phyloP scores from a whole-genome alignment of 1,139 yeast genomes.

The Chernovozyma aurita region DNA sequence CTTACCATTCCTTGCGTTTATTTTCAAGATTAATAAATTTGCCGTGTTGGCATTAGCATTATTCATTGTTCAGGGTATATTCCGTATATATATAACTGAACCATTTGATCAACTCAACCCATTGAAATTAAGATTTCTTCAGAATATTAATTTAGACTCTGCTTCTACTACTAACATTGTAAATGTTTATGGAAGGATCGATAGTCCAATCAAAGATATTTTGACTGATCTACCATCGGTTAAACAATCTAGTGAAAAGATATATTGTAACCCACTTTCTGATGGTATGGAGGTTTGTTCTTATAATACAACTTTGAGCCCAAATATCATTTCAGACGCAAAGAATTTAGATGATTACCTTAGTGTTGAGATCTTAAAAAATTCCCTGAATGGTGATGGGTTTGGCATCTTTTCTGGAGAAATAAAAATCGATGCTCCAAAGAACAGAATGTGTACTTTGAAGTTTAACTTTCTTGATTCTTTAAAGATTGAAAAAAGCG shows the following conservation, averaged over 20 bases:
- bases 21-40: conserved; percentile 60
- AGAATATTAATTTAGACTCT: conserved; percentile 44
- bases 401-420: conserved; percentile 69
- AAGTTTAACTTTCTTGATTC: conserved; percentile 41
- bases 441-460: conserved; percentile 61
- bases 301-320: conserved; percentile 46
- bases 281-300: conserved; percentile 53
- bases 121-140: conserved; percentile 64
- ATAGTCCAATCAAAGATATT: conserved; percentile 32
- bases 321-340: conserved; percentile 46
- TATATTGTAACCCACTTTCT: conserved; percentile 30
- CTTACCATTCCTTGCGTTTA: conserved; percentile 63
- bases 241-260: conserved; percentile 25
- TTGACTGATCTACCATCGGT: conserved; percentile 62
- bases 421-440: conserved; percentile 51
- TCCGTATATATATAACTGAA: conserved; percentile 29
- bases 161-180: conserved; percentile 30
- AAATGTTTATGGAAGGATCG: conserved; percentile 50
- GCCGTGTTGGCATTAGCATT: conserved; percentile 38
- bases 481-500: conserved; percentile 13
- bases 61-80: conserved; percentile 31
- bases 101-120: conserved; percentile 63
- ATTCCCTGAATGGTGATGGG: conserved; percentile 42
- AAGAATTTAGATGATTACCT: conserved; percentile 39
- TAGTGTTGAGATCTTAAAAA: conserved; percentile 44